Evolutionary conservation across 768 basidiomycete species (phyloP), one percentile per base, ranked within the genome.

Genomic region (Trichaptum fuscoviolaceum): DNA sequence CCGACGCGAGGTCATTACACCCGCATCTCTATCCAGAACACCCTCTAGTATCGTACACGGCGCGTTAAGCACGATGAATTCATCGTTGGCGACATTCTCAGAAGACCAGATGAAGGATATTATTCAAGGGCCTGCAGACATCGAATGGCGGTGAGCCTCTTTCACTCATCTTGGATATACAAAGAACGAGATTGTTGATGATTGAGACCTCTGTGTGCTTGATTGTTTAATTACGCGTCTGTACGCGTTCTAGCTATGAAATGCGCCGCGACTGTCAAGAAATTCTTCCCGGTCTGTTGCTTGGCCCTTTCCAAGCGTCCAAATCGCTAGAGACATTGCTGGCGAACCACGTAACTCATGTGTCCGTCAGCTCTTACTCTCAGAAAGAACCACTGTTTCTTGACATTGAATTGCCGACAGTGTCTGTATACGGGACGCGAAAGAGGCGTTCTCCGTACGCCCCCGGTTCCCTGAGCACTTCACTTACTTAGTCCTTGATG

Each of bases 261-360:
- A 96, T 97, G 95, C 84, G 95, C 34, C 82, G 95, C n/a, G 91
- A 96, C 72, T 94, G 93, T 71, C 95, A 97, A 78, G 91, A 95
- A 76, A 96, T 96, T 69, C 80, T 93, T 0, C 90, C 92, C 26
- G 87, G 87, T 20, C 86, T 97, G 42, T 81, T 87, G 27, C 85
- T 97, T 7, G 95, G 95, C 0, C 94, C 95, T 2, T 93, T 95
- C 68, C 90, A 92, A 69, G 92, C 91, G 9, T 93, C 92, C 1
- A 96, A 95, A 75, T 89, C 90, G 0, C 79, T 93, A 27, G 84
- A 89, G 17, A 86, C 85, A 1, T 84, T 97, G 12, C 78, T 80
- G 57, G 75, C 75, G 8, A 83, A 91, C n/a, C 78, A 83, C 0
- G 84, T 97, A 69, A 92, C 94, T 1, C 94, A 96, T 73, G 91